Evolutionary conservation across 352 stramenopile species (phyloP), one percentile per base, ranked within the genome.

Genomic region (Phytophthora boehmeriae): DNA sequence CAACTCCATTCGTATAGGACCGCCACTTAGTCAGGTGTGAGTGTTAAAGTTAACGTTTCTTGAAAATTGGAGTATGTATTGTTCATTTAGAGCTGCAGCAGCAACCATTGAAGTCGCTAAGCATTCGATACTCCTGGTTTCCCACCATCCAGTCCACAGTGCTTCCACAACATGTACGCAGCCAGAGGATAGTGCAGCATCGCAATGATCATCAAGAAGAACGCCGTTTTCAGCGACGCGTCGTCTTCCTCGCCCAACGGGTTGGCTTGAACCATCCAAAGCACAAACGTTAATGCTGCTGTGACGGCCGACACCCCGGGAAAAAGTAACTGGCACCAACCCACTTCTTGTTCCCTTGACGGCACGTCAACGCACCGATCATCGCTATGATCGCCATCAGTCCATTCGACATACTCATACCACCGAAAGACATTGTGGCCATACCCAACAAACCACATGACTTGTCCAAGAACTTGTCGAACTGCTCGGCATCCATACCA

Each of bases 171-270:
- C 19, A 73, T 63, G 25, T 68, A 64, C 32, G 69, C 47, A 8
- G 50, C 66, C 45, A 80, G 51, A 9, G 80, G 58, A 56, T 82
- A 91, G 48, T 86, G 75, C 46, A 86, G 34, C n/a, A 80, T 67
- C 16, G 81, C 76, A 30, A 89, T 64, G 17, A 90, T 68, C 59
- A 76, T 87, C 17, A 89, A 35, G n/a, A 89, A 69, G 60, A 88
- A 89, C 41, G 73, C 74, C n/a, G 65, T 73, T 38, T 75, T 80
- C 47, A 84, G 54, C 28, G 60, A 73, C 32, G 80, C 70, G 51
- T 88, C 76, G 73, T 88, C 76, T 14, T 75, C 70, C 63, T 88
- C 78, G 34, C 71, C 66, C 55, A 90, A 65, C 42, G 77, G 56
- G 30, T 69, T 59, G 23, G 71, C 49, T 65, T 90, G 81, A 8